Conservation (phyloP, 805 yeast genomes). For the Yarrowia sp. region DNA sequence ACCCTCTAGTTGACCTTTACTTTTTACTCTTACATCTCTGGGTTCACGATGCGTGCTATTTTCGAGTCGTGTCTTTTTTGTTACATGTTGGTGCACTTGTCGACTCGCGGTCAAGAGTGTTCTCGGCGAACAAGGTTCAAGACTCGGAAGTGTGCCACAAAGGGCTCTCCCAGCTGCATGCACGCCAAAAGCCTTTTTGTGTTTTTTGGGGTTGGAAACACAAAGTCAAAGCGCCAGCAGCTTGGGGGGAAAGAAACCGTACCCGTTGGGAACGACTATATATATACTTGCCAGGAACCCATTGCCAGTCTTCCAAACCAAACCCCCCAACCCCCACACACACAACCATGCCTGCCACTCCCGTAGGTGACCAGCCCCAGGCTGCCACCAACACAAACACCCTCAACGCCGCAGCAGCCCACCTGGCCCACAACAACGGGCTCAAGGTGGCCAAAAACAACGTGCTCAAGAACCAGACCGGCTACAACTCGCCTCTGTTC, state of each 20-base stretch:
- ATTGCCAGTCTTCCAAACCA: background rate
- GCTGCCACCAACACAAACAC: constrained; percentile 31
- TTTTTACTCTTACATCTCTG: background rate
- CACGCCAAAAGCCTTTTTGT: constrained; percentile 6
- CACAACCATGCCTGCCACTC: constrained; percentile 37
- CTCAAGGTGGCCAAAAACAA: constrained; percentile 25
- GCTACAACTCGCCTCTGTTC: constrained; percentile 78
- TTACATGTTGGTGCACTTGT: constrained; percentile 10
- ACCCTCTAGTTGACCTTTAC: background rate
- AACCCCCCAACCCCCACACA: background rate
- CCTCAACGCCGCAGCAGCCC: constrained; percentile 39
- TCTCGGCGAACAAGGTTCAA: constrained; percentile 12
- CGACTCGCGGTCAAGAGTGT: too few species aligned
- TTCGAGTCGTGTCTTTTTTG: background rate
- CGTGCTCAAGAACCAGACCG: constrained; percentile 50
- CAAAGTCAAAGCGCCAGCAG: background rate
- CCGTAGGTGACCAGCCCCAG: constrained; percentile 39
- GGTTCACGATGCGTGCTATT: too few species aligned
- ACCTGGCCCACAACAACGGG: constrained; percentile 38
- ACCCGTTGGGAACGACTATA: constrained; percentile 3
- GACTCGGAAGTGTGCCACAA: constrained; percentile 12
- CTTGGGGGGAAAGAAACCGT: background rate
- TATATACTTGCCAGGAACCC: constrained; percentile 1
- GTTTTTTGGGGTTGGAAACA: constrained; percentile 6
- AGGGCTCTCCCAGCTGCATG: constrained; percentile 1